phyloP scores from a whole-genome alignment of 768 basidiomycete species.

The Galerina marginata region DNA sequence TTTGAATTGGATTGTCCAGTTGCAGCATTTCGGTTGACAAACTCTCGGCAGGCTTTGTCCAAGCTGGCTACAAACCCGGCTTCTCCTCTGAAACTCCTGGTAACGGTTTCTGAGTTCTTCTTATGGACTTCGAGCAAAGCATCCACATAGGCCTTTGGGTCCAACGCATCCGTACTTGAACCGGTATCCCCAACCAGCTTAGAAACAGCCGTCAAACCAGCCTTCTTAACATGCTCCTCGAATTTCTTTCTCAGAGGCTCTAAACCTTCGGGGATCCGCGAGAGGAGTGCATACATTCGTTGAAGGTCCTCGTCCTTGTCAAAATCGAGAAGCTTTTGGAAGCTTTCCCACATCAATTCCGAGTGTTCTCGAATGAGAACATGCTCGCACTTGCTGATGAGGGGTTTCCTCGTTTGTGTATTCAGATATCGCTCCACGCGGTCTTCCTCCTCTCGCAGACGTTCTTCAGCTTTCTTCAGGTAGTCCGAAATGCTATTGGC shows the following conservation, averaged over 20 bases:
- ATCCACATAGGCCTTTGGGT: constrained; percentile 95
- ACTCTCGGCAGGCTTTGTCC: constrained; percentile 94
- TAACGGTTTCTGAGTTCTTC: constrained; percentile 90
- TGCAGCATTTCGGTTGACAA: constrained; percentile 91
- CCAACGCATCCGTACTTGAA: constrained; percentile 61
- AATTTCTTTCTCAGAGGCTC: constrained; percentile 92
- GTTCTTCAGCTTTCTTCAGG: constrained; percentile 91
- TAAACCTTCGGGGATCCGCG: constrained; percentile 88
- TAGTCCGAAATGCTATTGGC: constrained; percentile 93
- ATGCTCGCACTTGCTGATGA: constrained; percentile 86
- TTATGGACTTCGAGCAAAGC: constrained; percentile 89
- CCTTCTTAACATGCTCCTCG: constrained; percentile 93
- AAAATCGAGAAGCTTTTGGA: constrained; percentile 87
- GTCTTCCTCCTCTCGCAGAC: constrained; percentile 93
- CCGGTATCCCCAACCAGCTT: constrained; percentile 70
- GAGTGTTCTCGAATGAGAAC: constrained; percentile 90
- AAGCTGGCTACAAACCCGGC: constrained; percentile 92
- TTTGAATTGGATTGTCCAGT: constrained; percentile 86
- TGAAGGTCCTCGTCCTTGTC: constrained; percentile 96
- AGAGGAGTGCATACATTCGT: constrained; percentile 92
- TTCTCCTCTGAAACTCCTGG: constrained; percentile 89
- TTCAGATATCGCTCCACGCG: constrained; percentile 94
- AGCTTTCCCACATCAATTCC: constrained; percentile 89
- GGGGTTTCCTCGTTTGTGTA: constrained; percentile 82
- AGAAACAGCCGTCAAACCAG: constrained; percentile 82